These are phyloP conservation scores for Aphanocladium album DNA, from an alignment of 2,329 filamentous ascomycete genomes.

Conservation along the genomic window DNA sequence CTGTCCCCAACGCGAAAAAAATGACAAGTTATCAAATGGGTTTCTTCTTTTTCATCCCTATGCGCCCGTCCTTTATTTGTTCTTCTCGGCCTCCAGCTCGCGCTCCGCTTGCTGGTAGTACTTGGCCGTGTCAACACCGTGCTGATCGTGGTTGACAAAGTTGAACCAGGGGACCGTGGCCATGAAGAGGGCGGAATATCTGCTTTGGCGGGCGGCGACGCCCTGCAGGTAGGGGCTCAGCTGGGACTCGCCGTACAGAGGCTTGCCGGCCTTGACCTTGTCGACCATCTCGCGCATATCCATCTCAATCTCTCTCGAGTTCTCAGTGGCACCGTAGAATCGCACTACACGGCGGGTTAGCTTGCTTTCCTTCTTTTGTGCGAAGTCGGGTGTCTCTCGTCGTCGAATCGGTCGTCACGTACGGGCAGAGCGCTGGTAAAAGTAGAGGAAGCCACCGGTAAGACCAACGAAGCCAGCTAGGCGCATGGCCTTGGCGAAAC, in stretches of 20 bases:
- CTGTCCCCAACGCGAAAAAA: constrained; percentile 4
- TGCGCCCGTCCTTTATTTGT: neutral
- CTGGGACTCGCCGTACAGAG: constrained; percentile 76
- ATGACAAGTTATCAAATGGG: neutral
- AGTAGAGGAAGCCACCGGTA: constrained; percentile 74
- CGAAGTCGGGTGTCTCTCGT: neutral
- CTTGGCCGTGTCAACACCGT: constrained; percentile 96
- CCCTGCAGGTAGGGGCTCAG: constrained; percentile 90
- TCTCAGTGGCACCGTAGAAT: constrained; percentile 94
- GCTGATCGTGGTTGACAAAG: constrained; percentile 93
- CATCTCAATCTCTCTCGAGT: constrained; percentile 84
- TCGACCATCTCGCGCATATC: constrained; percentile 98
- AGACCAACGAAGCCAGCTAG: constrained; percentile 67
- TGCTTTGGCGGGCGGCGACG: constrained; percentile 84
- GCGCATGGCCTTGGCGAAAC: constrained; percentile 79
- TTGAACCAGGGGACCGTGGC: constrained; percentile 95
- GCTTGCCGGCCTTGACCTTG: constrained; percentile 87
- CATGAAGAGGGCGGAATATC: constrained; percentile 80
- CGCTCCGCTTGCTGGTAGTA: constrained; percentile 95
- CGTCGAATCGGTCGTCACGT: constrained; percentile 33
- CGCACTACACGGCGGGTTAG: constrained; percentile 54
- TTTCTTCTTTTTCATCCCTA: neutral
- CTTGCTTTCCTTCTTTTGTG: neutral
- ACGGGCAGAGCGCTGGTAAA: constrained; percentile 82
- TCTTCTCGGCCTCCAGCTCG: constrained; percentile 75